A percentile compares a stretch with the other conserved stretches of the same genome.
Conservation (phyloP, 495 filamentous ascomycete species). For the Penicillium canescens region DNA sequence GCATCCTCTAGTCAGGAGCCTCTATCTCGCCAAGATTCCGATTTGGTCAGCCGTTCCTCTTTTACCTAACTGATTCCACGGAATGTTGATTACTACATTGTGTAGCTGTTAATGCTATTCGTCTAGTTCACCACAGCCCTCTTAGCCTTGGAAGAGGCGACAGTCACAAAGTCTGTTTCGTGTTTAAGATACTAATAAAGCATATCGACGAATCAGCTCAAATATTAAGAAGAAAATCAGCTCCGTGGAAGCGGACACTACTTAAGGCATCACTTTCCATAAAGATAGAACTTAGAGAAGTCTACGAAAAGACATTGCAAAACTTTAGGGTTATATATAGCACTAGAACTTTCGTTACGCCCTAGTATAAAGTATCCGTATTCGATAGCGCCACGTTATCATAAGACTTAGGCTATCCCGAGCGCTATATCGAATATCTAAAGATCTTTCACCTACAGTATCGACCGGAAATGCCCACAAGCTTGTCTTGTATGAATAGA, state of each 20-base stretch:
- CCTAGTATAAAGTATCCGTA: not conserved
- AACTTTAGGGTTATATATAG: not conserved
- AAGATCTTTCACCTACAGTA: not conserved
- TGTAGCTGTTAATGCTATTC: too few relatives aligned
- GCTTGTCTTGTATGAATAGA: conserved; percentile 1
- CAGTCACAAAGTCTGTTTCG: conserved; percentile 1
- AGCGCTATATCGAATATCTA: not conserved
- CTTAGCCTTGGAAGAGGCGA: not conserved
- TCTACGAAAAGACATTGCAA: not conserved
- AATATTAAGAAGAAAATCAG: conserved; percentile 1
- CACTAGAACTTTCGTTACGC: not conserved
- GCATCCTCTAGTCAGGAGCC: too few relatives aligned
- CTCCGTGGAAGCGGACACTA: not conserved
- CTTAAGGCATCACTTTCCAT: not conserved
- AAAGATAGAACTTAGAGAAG: not conserved
- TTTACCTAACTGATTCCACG: too few relatives aligned
- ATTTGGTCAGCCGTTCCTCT: too few relatives aligned
- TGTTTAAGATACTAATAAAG: not conserved
- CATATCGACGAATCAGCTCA: not conserved
- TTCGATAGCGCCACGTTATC: not conserved
- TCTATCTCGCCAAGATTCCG: too few relatives aligned
- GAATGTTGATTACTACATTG: too few relatives aligned
- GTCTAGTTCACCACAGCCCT: too few relatives aligned
- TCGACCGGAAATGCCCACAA: not conserved
- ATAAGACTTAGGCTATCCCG: not conserved